A percentile compares a stretch with the other conserved stretches of the same genome.
Conservation (phyloP, 768 basidiomycete species). For the Tulasnella sp. region DNA sequence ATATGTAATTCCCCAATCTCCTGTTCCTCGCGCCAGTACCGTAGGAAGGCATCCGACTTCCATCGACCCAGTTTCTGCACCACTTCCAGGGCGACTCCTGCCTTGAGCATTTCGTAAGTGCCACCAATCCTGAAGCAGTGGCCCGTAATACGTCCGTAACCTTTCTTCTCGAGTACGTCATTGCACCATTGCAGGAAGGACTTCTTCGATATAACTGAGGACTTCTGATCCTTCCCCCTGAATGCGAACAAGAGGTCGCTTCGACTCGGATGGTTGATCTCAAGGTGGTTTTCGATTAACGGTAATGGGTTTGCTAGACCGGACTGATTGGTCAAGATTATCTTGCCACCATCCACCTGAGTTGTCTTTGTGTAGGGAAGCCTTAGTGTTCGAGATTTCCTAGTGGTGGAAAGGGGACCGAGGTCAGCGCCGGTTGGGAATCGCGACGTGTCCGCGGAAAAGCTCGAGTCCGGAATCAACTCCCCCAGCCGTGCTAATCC, state of each 20-base stretch:
- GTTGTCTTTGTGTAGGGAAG: background rate
- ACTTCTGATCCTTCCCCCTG: background rate
- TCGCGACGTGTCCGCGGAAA: background rate
- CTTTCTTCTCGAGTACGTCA: background rate
- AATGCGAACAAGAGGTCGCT: background rate
- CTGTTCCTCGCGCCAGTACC: constrained; percentile 30
- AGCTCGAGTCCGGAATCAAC: background rate
- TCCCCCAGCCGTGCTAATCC: background rate
- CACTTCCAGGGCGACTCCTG: constrained; percentile 31
- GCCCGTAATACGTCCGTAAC: constrained; percentile 20
- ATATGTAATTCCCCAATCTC: background rate
- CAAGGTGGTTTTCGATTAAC: background rate
- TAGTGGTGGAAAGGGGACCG: background rate
- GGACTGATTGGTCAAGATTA: background rate
- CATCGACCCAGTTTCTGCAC: constrained; percentile 31
- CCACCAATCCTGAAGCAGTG: constrained; percentile 36
- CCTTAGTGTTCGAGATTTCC: background rate
- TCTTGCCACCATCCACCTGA: background rate
- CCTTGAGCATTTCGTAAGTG: constrained; percentile 29
- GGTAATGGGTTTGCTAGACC: background rate
- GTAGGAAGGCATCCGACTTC: constrained; percentile 33
- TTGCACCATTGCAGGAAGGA: constrained; percentile 1
- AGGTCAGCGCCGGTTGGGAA: background rate
- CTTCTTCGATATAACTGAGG: background rate
- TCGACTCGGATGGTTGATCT: background rate